phyloP scores from a whole-genome alignment of 495 filamentous ascomycete species.

The Pyrenula aspistea region DNA sequence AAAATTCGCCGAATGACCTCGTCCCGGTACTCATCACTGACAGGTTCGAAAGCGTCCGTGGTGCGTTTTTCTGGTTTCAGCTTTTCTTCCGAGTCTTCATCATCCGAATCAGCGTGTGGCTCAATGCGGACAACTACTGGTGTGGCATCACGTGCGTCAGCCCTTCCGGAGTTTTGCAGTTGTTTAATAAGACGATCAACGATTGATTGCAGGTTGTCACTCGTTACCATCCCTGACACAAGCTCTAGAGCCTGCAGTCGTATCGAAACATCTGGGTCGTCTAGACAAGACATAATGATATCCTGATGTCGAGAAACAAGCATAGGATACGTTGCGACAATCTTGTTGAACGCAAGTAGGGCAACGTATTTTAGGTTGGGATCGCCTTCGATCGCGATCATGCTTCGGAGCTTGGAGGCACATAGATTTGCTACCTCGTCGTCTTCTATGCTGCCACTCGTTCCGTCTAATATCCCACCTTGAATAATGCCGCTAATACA shows the following conservation, averaged over 20 bases:
- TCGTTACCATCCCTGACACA: constrained; percentile 80
- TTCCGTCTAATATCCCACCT: constrained; percentile 78
- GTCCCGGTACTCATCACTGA: constrained; percentile 73
- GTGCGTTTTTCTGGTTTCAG: constrained; percentile 19
- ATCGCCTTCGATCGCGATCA: constrained; percentile 86
- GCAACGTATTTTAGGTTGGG: constrained; percentile 93
- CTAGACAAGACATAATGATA: constrained; percentile 89
- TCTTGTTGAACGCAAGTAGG: constrained; percentile 83
- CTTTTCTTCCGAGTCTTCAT: constrained; percentile 40
- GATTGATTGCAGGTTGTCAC: constrained; percentile 68
- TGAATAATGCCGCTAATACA: constrained; percentile 98
- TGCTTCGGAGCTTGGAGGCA: constrained; percentile 82
- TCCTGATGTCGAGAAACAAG: constrained; percentile 86
- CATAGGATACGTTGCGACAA: constrained; percentile 76
- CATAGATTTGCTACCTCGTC: constrained; percentile 93
- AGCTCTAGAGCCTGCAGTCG: constrained; percentile 85
- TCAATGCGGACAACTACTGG: constrained; percentile 16
- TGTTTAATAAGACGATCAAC: constrained; percentile 80
- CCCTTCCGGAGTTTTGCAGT: constrained; percentile 36
- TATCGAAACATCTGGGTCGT: constrained; percentile 93
- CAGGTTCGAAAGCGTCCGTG: constrained; percentile 16
- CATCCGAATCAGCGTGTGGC: constrained; percentile 39
- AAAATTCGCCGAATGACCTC: constrained; percentile 71
- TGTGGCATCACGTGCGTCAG: constrained; percentile 21
- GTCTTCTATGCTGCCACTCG: constrained; percentile 60